These are phyloP conservation scores for Komagataea norvegica DNA, from an alignment of 1,139 yeast genomes.

Conservation along the genomic window DNA sequence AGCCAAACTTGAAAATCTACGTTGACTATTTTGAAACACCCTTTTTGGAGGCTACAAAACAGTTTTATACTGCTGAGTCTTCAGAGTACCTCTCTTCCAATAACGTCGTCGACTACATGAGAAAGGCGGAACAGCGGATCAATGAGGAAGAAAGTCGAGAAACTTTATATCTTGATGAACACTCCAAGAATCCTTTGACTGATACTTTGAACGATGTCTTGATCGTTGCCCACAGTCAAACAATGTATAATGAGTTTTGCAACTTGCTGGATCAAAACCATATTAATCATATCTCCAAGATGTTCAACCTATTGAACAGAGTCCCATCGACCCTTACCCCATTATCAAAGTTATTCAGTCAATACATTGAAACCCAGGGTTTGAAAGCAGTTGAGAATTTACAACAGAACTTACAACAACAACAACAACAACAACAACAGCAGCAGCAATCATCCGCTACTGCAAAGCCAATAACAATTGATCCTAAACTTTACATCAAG, in stretches of 20 bases:
- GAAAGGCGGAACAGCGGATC: constrained; percentile 76
- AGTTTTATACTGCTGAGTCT: constrained; percentile 71
- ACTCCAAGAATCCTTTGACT: constrained; percentile 72
- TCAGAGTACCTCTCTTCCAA: constrained; percentile 60
- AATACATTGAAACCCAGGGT: constrained; percentile 72
- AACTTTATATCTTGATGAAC: constrained; percentile 78
- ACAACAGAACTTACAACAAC: constrained; percentile 40
- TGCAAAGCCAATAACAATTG: constrained; percentile 33
- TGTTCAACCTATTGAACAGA: constrained; percentile 71
- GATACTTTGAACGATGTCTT: constrained; percentile 72
- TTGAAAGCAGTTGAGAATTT: constrained; percentile 61
- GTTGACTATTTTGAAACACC: constrained; percentile 72
- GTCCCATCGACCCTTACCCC: constrained; percentile 75
- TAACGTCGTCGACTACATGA: constrained; percentile 87
- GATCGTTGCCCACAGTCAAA: constrained; percentile 72
- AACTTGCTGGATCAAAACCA: constrained; percentile 71
- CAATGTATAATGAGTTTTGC: constrained; percentile 73
- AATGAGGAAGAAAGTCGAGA: constrained; percentile 79
- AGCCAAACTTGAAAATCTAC: constrained; percentile 78
- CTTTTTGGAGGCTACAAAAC: constrained; percentile 68
- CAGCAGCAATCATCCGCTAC: constrained; percentile 10
- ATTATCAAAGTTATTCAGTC: constrained; percentile 66
- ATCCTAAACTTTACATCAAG: constrained; percentile 78
- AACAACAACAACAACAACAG: constrained; percentile 13
- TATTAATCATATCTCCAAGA: constrained; percentile 69